Conservation (phyloP, 805 yeast species). For the Schizosaccharomyces pombe region DNA sequence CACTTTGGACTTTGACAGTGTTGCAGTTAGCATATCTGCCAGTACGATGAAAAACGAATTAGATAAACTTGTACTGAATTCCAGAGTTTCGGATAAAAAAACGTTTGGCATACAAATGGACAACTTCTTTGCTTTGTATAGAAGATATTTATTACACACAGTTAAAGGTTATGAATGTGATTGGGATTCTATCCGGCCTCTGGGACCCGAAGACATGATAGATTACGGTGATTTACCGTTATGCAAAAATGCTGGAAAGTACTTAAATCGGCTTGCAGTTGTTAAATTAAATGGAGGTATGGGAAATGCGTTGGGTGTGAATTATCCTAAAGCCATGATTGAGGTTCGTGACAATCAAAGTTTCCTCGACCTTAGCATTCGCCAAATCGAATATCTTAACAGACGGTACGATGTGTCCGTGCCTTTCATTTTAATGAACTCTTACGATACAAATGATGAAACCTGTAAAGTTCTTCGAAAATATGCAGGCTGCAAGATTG, state of each 20-base stretch:
- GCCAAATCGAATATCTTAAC: slow-evolving; percentile 77
- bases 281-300: slow-evolving; percentile 92
- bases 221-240: background rate
- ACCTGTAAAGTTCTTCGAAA: slow-evolving; percentile 87
- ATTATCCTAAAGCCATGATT: slow-evolving; percentile 91
- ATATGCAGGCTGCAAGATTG: slow-evolving; percentile 85
- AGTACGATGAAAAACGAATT: background rate
- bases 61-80: background rate
- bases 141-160: slow-evolving; percentile 75
- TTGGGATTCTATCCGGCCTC: background rate
- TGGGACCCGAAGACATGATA: background rate
- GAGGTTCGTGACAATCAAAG: slow-evolving; percentile 98
- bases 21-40: background rate
- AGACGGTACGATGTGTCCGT: slow-evolving; percentile 77
- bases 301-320: slow-evolving; percentile 99
- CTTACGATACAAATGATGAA: slow-evolving; percentile 91
- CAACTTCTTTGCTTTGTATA: slow-evolving; percentile 71
- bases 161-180: slow-evolving; percentile 32
- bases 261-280: slow-evolving; percentile 67
- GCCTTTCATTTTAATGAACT: slow-evolving; percentile 90
- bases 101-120: slow-evolving; percentile 76
- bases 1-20: background rate
- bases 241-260: background rate
- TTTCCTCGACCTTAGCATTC: slow-evolving; percentile 79
- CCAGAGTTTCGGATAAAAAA: background rate